Evolutionary conservation across 257 asterid genomes (phyloP), one percentile per base, ranked within the genome.

Genomic region (Capsicum rhomboideum): DNA sequence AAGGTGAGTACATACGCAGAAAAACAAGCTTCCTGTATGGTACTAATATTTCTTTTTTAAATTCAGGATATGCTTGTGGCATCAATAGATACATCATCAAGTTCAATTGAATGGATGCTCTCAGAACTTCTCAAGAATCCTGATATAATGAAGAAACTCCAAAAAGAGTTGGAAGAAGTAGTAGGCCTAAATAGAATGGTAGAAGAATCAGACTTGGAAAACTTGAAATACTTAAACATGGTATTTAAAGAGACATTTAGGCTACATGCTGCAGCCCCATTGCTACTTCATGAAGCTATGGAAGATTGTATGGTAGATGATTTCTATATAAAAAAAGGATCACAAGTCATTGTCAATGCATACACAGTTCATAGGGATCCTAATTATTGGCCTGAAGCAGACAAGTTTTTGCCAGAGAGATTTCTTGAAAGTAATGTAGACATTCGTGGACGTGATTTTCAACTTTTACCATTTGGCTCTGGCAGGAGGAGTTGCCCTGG

Each of bases 401-500:
- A 89, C 10, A 88, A 74, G 88, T 92, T 90, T 84, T 10, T 85
- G 7, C 97, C 97, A 0, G 92, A 93, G 79, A 90, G 95, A 71
- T 93, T 93, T 68, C 16, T 29, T 7, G 89, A 87, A 18, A 86
- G 87, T 23, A 82, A 83, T 0, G 16, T 91, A 16, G 95, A 93
- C 20, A 74, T 88, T 0, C 54, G 86, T 71, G 95, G 97, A 6
- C 89, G 86, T 0, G 89, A 93, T 77, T 93, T 88, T 34, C 85
- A 89, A 86, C 92, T 93, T 37, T 71, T 91, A 23, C 97, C 93
- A 0, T 90, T 90, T 26, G 93, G 95, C 0, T 83, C 93, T 0
- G 93, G 93, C 3, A 86, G 95, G 69, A 88, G 95, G 50, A 87
- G 90, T 1, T 93, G 93, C 50, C 97, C 92, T 0, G 97, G 97